phyloP scores from a whole-genome alignment of 1,284 basidiomycete genomes.

The Papiliotrema terrestris region DNA sequence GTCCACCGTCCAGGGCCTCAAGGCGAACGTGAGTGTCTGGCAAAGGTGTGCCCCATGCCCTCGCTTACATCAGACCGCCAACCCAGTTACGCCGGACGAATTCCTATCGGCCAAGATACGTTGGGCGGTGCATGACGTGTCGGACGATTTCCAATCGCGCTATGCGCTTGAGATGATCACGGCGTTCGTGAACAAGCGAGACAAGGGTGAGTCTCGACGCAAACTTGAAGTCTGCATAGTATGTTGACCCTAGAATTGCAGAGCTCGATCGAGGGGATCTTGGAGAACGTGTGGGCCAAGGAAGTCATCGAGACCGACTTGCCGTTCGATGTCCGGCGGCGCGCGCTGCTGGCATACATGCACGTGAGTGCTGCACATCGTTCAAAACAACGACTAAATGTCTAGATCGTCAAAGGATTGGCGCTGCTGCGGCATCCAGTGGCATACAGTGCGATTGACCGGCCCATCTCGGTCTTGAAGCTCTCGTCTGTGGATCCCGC shows the following conservation, averaged over 20 bases:
- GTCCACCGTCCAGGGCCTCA: slow-evolving; percentile 60
- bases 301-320: slow-evolving; percentile 32
- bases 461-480: slow-evolving; percentile 65
- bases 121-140: slow-evolving; percentile 58
- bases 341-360: slow-evolving; percentile 26
- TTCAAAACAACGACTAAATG: not conserved
- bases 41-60: no score
- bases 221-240: not conserved
- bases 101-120: slow-evolving; percentile 58
- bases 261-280: slow-evolving; percentile 50
- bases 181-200: slow-evolving; percentile 71
- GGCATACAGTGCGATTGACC: slow-evolving; percentile 59
- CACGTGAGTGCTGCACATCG: slow-evolving; percentile 15
- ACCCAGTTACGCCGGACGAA: slow-evolving; percentile 29
- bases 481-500: slow-evolving; percentile 51
- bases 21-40: slow-evolving; percentile 58
- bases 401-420: slow-evolving; percentile 72
- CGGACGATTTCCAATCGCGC: slow-evolving; percentile 59
- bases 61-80: slow-evolving; percentile 1
- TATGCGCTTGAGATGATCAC: slow-evolving; percentile 62
- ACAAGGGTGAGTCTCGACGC: slow-evolving; percentile 55
- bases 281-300: slow-evolving; percentile 52
- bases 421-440: slow-evolving; percentile 65
- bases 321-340: slow-evolving; percentile 16
- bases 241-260: slow-evolving; percentile 50